Evolutionary conservation across 179 eudicot species (phyloP).

Genomic region (Heliamphora pulchella): DNA sequence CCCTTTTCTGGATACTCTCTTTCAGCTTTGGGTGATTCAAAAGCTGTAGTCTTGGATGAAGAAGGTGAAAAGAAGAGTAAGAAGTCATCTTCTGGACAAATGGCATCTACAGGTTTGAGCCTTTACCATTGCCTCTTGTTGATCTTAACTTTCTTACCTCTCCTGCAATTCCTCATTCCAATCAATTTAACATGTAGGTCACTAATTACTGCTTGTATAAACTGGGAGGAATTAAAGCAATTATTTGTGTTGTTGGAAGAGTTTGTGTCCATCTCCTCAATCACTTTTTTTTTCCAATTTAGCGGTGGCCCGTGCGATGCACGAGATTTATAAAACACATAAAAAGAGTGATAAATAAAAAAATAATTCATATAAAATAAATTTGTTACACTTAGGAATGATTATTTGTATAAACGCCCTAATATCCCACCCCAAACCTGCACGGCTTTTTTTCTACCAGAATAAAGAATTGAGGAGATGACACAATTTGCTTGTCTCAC

Average conservation of each 20-base stretch:
- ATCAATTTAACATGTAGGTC: background rate
- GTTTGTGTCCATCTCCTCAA: conserved; percentile 1
- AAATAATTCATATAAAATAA: too few relatives aligned
- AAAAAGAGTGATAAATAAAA: too few relatives aligned
- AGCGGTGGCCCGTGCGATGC: too few relatives aligned
- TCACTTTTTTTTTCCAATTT: conserved; percentile 5
- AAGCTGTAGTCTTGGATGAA: conserved; percentile 33
- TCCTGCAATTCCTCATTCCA: background rate
- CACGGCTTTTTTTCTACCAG: too few relatives aligned
- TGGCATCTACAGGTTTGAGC: conserved; percentile 23
- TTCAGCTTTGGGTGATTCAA: conserved; percentile 55
- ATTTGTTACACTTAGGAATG: too few relatives aligned
- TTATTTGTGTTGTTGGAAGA: background rate
- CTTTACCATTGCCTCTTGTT: background rate
- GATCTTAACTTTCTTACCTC: background rate
- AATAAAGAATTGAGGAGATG: too few relatives aligned
- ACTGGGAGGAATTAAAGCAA: background rate
- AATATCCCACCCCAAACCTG: too few relatives aligned
- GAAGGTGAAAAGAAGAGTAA: conserved; percentile 22
- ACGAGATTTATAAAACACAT: too few relatives aligned
- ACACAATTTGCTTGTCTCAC: too few relatives aligned
- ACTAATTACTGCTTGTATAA: conserved; percentile 1
- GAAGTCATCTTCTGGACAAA: conserved; percentile 5
- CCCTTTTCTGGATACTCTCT: background rate
- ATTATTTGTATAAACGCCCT: too few relatives aligned